Percentiles rank a stretch among this genome's conserved stretches.
phyloP scores from a whole-genome alignment of 768 basidiomycete species.

The Mycena crocata region DNA sequence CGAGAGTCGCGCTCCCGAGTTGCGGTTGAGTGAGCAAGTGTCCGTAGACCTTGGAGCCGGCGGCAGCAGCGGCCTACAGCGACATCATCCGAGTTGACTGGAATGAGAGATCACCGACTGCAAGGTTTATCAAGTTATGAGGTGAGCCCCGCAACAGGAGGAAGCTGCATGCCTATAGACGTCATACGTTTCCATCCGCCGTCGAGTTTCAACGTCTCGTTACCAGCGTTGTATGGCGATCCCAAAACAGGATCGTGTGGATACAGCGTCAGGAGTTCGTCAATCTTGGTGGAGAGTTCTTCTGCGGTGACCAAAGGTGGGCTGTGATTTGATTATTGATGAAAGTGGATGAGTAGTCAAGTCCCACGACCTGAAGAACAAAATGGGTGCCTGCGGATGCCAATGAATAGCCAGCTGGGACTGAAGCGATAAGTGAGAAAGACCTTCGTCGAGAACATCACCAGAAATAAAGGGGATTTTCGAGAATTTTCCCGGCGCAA shows the following conservation, averaged over 20 bases:
- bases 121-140: not conserved
- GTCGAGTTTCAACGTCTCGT: slow-evolving; percentile 3
- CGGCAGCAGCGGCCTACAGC: not conserved
- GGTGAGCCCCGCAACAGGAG: too few species aligned
- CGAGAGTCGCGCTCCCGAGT: slow-evolving; percentile 1
- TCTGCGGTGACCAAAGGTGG: not conserved
- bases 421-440: not conserved
- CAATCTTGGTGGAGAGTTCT: slow-evolving; percentile 8
- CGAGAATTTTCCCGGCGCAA: not conserved
- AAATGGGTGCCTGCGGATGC: not conserved
- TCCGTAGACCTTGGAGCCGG: slow-evolving; percentile 9
- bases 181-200: not conserved
- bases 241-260: slow-evolving; percentile 8
- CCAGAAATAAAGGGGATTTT: slow-evolving; percentile 10
- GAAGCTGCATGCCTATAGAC: not conserved
- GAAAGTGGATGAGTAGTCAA: slow-evolving; percentile 3
- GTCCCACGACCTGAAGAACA: not conserved
- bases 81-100: slow-evolving; percentile 12
- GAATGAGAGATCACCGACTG: slow-evolving; percentile 7
- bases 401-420: not conserved
- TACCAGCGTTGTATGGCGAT: slow-evolving; percentile 9
- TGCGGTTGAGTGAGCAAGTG: slow-evolving; percentile 5
- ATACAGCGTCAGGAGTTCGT: not conserved
- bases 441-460: slow-evolving; percentile 13
- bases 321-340: not conserved